These are phyloP conservation scores for Acacia concinna DNA, from an alignment of 331 rosid genomes.

Conservation along the genomic window DNA sequence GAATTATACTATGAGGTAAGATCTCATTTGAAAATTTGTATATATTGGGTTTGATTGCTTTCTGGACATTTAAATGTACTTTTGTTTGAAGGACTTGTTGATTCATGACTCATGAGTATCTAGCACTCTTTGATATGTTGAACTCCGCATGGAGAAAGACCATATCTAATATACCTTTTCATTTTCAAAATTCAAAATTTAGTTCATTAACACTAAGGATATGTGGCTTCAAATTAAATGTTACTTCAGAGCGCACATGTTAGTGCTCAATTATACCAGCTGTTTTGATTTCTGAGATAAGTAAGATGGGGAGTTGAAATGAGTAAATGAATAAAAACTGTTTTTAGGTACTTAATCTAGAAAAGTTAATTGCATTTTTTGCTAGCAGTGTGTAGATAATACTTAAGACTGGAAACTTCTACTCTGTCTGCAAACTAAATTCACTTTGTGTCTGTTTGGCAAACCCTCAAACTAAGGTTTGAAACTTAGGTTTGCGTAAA, in stretches of 20 bases:
- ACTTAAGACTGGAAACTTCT: not conserved
- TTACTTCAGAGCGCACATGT: conserved; percentile 11
- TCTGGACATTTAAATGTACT: not conserved
- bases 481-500: too few relatives aligned
- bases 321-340: conserved; percentile 4
- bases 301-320: not conserved
- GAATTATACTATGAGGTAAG: conserved; percentile 87
- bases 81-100: conserved; percentile 11
- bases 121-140: not conserved
- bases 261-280: conserved; percentile 8
- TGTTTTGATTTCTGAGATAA: not conserved
- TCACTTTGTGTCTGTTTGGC: too few relatives aligned
- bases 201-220: conserved; percentile 10
- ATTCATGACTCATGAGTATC: not conserved
- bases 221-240: not conserved
- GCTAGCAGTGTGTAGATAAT: not conserved
- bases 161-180: not conserved
- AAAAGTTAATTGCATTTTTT: not conserved
- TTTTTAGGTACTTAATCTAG: not conserved
- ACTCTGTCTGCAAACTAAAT: conserved; percentile 11
- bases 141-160: not conserved
- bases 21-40: conserved; percentile 18
- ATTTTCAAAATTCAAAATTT: not conserved
- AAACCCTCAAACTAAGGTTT: too few relatives aligned
- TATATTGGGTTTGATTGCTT: conserved; percentile 20